Conservation (phyloP, 1,284 basidiomycete genomes). For the Tilletia horrida region DNA sequence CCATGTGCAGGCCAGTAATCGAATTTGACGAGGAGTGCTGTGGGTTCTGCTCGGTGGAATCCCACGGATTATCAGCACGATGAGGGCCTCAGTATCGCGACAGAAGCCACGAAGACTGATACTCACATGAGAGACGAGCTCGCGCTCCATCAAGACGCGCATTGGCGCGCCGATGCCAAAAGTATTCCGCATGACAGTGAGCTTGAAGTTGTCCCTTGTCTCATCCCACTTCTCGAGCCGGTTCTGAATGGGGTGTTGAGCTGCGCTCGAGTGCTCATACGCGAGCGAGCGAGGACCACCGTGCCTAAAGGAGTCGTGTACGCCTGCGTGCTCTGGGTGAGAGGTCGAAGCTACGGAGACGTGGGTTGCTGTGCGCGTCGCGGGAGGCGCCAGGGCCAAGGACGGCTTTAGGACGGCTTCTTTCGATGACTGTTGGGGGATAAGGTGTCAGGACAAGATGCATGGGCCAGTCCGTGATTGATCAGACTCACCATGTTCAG, state of each 20-base stretch:
- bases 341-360: conserved; percentile 35
- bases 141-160: conserved; percentile 87
- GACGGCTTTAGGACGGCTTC: conserved; percentile 16
- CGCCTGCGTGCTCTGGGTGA: conserved; percentile 43
- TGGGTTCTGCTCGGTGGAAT: conserved; percentile 21
- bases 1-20: conserved; percentile 46
- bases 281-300: conserved; percentile 39
- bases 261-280: conserved; percentile 30
- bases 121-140: conserved; percentile 73
- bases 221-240: conserved; percentile 69
- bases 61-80: background rate
- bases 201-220: conserved; percentile 80
- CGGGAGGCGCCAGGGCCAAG: conserved; percentile 35
- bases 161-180: conserved; percentile 85
- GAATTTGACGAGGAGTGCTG: conserved; percentile 30
- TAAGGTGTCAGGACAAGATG: too few relatives aligned
- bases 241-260: conserved; percentile 48
- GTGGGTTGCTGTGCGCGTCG: conserved; percentile 25
- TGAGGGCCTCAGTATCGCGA: background rate
- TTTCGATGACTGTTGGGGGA: background rate
- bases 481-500: background rate
- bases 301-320: conserved; percentile 51
- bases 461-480: too few relatives aligned
- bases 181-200: conserved; percentile 78
- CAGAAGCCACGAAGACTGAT: background rate